Base-by-base conservation (phyloP, 768 basidiomycete species). In the Lactarius indigo region DNA sequence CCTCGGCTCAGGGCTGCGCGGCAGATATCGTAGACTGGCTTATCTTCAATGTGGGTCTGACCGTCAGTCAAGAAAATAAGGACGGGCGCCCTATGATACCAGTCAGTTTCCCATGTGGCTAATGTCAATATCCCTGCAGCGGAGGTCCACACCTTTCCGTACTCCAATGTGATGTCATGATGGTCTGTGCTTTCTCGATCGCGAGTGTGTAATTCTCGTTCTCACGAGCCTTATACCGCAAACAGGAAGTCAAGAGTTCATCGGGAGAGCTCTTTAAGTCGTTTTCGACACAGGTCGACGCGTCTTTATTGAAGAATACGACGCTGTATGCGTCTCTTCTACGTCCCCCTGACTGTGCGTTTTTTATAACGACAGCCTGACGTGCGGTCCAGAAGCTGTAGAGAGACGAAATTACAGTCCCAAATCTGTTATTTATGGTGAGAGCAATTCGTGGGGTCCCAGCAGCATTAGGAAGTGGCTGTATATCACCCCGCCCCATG, bases 31-130 rank as follows among this genome's bases (percentile, higher is more conserved):
- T 79, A 76, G 37, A 84, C 72, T 2, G 74, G 70, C 7, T 69
- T 35, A 56, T 85, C 82, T 0, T 54, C 63, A 20, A 82, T 75
- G 1, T 10, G 4, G 57, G 82, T 80, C 75, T 83, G 80, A 0
- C 85, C 85, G 66, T 84, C 85, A 1, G 85, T 84, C 12, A 85
- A 75, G 73, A 86, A 87, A 59, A 86, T 79, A 15, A 86, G 73
- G 8, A 86, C 79, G 0, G 85, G 84, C 2, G 78, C 74, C 42
- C 84, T 83, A 31, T 12, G 63, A 26, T 55, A 44, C 10, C 66
- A 23, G 71, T 70, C 33, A 75, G 66, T 0, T 20, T 30, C 10
- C 6, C 54, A 20, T 20, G 20, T 23, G 15, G 44, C 12, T 18
- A 39, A 7, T 57, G 30, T 12, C 18, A 26, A 13, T 5, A 12